Percentiles rank a stretch among this genome's conserved stretches.
phyloP scores from a whole-genome alignment of 208 protist species.

The Leishmania aethiopica region DNA sequence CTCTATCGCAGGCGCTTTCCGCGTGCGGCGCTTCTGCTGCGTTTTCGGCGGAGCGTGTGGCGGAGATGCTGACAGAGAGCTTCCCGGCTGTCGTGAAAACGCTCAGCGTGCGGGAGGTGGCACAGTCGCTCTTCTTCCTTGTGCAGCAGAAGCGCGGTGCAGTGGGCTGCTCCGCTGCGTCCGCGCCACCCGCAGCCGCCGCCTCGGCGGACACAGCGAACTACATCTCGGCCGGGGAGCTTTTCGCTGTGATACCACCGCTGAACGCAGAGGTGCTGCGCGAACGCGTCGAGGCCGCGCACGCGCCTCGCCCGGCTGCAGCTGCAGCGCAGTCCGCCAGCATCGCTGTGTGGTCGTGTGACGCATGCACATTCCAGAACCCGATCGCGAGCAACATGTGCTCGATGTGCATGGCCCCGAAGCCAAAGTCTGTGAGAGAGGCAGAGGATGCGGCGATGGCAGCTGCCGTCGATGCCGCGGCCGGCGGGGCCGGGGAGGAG shows the following conservation, averaged over 20 bases:
- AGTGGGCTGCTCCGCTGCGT: not conserved
- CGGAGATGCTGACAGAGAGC: conserved; percentile 28
- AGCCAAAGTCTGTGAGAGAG: conserved; percentile 27
- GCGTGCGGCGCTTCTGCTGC: not conserved
- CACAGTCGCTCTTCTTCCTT: conserved; percentile 35
- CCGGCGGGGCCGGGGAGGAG: not conserved
- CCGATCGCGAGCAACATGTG: conserved; percentile 28
- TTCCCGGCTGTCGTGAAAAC: conserved; percentile 38
- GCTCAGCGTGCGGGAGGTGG: conserved; percentile 37
- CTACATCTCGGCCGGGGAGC: conserved; percentile 21
- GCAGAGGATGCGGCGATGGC: conserved; percentile 12
- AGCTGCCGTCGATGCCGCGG: conserved; percentile 1
- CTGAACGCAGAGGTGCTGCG: conserved; percentile 30
- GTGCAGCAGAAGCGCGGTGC: conserved; percentile 12
- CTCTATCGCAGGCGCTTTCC: conserved; percentile 24
- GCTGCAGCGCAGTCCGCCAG: not conserved
- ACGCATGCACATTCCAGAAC: conserved; percentile 58
- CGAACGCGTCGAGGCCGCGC: conserved; percentile 15
- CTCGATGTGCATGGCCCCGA: conserved; percentile 40
- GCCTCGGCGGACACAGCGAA: not conserved
- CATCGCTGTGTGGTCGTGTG: conserved; percentile 43
- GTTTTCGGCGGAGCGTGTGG: conserved; percentile 23
- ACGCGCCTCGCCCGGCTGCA: not conserved
- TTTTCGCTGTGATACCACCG: conserved; percentile 24
- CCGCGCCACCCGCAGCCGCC: not conserved